Base-by-base conservation (phyloP, 768 basidiomycete species). In the Pleurotus tuoliensis region DNA sequence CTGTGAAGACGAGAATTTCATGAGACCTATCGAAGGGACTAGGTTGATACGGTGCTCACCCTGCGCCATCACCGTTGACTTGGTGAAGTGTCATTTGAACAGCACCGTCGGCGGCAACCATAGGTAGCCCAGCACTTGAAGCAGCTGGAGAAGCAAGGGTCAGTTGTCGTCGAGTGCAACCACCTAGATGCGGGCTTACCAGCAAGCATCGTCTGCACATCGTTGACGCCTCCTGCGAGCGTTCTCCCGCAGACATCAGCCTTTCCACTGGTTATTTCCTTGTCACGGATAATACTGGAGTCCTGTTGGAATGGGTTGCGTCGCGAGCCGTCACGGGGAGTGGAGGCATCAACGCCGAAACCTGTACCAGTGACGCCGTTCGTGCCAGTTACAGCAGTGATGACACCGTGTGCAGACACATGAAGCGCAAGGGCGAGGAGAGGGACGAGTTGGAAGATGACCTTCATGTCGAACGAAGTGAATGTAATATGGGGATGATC, bases 61-160 rank as follows among this genome's bases (percentile, higher is more conserved):
- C 68, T 51, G 65, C 68, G n/a, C 68, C 68, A 43, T 69, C 68
- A n/a, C 62, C 66, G 51, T 69, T 69, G 11, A 69, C 66, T 56
- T 69, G 68, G 57, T 65, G 65, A n/a, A 69, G 41, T 15, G 52
- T 60, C 56, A 69, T 53, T 41, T 51, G 63, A 24, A 67, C 53
- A 9, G 60, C 44, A 37, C 66, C 66, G 56, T 63, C 55, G 25
- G 62, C 57, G 49, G 60, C 53, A 52, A 65, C 53, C 5, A 65
- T 58, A 2, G 66, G 67, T 4, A 69, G 63, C 20, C 59, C 54
- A 44, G 61, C 65, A 41, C 58, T 55, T 5, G 61, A 63, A 20
- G 63, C 58, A 0, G 59, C 46, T 27, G 9, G 8, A 34, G 30
- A 8, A 8, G 11, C 30, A 4, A 11, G 11, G 9, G 2, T 34